Evolutionary conservation across 129 eudicot genomes (phyloP).

Genomic region (Flaveria bidentis): DNA sequence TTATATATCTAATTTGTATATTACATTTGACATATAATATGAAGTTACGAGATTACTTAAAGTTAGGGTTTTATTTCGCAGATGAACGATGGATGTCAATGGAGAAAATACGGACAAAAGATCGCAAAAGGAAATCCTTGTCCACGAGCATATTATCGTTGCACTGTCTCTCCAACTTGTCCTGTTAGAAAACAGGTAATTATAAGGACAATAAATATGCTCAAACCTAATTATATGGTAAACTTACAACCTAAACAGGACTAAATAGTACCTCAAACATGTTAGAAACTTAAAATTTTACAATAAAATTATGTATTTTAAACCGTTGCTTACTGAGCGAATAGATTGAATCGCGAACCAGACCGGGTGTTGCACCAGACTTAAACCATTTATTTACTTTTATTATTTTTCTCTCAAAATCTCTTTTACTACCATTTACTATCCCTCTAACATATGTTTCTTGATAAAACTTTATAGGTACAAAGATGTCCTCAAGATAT

Average conservation of each 20-base stretch:
- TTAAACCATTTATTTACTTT: no score
- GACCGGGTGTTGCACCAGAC: no score
- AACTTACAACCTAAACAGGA: no score
- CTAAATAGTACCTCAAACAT: no score
- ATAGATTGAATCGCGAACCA: no score
- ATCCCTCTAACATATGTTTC: not conserved
- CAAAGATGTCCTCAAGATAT: conserved; percentile 93
- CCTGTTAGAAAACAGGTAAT: conserved; percentile 88
- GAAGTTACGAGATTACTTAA: not conserved
- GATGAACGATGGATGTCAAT: conserved; percentile 98
- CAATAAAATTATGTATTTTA: no score
- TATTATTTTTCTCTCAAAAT: no score
- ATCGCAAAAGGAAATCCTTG: conserved; percentile 94
- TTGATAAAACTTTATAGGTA: conserved; percentile 42
- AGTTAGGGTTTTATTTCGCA: not conserved
- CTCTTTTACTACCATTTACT: not conserved
- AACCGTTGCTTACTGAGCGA: no score
- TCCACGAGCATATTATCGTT: conserved; percentile 90
- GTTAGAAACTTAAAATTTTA: no score
- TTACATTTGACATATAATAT: not conserved
- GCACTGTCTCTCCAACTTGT: conserved; percentile 84
- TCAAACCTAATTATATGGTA: no score
- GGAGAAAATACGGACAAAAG: conserved; percentile 95
- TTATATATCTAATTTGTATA: not conserved
- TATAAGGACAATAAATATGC: not conserved